Evolutionary conservation across 1,139 yeast species (phyloP), one percentile per base, ranked within the genome.

Genomic region (Candida sojae): DNA sequence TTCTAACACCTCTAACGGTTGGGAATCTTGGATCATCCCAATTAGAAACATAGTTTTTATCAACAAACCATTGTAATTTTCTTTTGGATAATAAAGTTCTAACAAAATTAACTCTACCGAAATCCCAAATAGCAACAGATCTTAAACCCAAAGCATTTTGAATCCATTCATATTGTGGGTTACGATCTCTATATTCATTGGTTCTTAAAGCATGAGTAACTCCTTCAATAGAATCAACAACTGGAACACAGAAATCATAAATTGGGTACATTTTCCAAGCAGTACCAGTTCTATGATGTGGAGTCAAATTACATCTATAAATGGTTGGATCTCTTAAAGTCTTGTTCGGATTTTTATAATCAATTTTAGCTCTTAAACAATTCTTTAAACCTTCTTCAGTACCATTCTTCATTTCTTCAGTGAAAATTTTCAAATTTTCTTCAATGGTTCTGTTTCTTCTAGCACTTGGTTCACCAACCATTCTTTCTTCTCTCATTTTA

Each of bases 1-100:
- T 86, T 79, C 97, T 88, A 48, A 92, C 97, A 77, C 98, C 98
- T 73, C 97, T 85, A 39, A 92, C 96, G 43, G 99, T 93, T 58
- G 99, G 99, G 91, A 93, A 93, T 70, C 99, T 83, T 61, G 99
- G 98, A 71, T 93, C 99, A 65, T 92, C 97, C 99, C 99, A 93
- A 73, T 90, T 91, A 34, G 80, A 62, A 52, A 93, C 99, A 59
- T 85, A 79, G 37, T 81, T 75, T 68, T 89, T 86, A 76, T 93
- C 97, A 55, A 93, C 98, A 70, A 93, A 90, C 97, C 97, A 92
- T 76, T 93, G 98, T 64, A 93, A 79, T 78, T 93, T 93, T 78
- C 99, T 87, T 85, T 93, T 93, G 53, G 97, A 89, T 55, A 93
- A 77, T 64, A 93, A 77, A 29, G 99, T 93, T 77, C 97, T 86